Evolutionary conservation across 2,329 filamentous ascomycete genomes (phyloP), one percentile per base, ranked within the genome.

Genomic region (Hypoxylon sp.): DNA sequence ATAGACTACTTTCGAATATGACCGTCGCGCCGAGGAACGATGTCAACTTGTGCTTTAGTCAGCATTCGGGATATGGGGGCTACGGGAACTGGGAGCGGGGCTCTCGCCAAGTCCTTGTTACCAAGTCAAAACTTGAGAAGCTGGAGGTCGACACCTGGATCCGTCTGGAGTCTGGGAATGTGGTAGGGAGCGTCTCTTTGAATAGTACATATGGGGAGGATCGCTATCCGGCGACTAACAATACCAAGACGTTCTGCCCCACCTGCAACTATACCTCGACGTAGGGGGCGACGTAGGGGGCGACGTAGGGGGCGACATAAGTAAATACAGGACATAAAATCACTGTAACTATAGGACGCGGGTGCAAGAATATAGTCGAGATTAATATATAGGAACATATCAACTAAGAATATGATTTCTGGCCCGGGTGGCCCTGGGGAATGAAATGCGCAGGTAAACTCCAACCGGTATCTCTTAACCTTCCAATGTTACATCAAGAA

Each of bases 61-160:
- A 91, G 70, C 90, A 91, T 71, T 86, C 88, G 0, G 91, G 91
- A 0, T 92, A 92, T 61, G 91, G 90, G 0, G 91, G 91, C 0
- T 93, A 93, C 72, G 89, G 90, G 0, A 82, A 83, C 50, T 91
- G 87, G 87, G 85, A 85, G 8, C 85, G 90, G 0, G 91, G 90
- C 1, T 84, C 85, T 3, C 82, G 89, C 0, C 86, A 90, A 71
- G 79, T 91, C 11, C 72, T 82, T 1, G 71, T 91, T 1, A 79
- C 82, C 1, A 80, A 86, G 44, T 75, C 80, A 1, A 77, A 77
- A 22, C 73, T 88, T 14, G 73, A 73, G 5, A 61, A 73, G 48
- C 71, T 79, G 20, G 82, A 83, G 40, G 78, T 88, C 0, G 83
- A 89, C 35, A 90, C 88, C 0, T 91, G 88, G 84, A 86, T 90